Conservation (phyloP, 306 rosid species). For the Sophora flavescens region DNA sequence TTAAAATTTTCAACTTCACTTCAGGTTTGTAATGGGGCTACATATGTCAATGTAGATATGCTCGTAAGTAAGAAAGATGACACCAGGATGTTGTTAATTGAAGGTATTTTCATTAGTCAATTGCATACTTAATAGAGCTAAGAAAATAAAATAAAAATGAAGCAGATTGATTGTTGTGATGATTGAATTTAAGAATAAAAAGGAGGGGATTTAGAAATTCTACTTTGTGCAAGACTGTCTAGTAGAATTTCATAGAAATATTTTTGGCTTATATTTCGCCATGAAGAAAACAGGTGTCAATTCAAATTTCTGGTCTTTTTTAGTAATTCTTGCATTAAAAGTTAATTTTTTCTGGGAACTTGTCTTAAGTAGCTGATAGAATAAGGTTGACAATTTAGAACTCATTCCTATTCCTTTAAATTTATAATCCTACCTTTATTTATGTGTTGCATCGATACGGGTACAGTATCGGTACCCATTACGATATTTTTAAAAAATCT, state of each 20-base stretch:
- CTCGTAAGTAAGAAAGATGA: constrained; percentile 71
- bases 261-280: constrained; percentile 13
- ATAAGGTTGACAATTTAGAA: constrained; percentile 6
- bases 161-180: not conserved
- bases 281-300: constrained; percentile 2
- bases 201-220: not conserved
- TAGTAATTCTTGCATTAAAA: not conserved
- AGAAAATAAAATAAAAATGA: constrained; percentile 20
- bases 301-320: not conserved
- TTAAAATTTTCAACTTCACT: constrained; percentile 43
- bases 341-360: not conserved
- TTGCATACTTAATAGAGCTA: constrained; percentile 20
- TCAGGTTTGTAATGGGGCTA: constrained; percentile 92
- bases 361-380: not conserved
- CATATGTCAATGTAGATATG: constrained; percentile 86
- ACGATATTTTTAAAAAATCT: too few relatives aligned
- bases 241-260: not conserved
- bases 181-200: constrained; percentile 2
- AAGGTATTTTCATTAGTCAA: constrained; percentile 61
- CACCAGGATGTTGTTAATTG: constrained; percentile 77
- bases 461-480: too few relatives aligned
- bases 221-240: constrained; percentile 6
- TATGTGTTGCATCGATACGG: not conserved
- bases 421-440: not conserved
- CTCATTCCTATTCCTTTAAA: not conserved